Conservation (phyloP, 305 asterid genomes). For the Rubia occidens region DNA sequence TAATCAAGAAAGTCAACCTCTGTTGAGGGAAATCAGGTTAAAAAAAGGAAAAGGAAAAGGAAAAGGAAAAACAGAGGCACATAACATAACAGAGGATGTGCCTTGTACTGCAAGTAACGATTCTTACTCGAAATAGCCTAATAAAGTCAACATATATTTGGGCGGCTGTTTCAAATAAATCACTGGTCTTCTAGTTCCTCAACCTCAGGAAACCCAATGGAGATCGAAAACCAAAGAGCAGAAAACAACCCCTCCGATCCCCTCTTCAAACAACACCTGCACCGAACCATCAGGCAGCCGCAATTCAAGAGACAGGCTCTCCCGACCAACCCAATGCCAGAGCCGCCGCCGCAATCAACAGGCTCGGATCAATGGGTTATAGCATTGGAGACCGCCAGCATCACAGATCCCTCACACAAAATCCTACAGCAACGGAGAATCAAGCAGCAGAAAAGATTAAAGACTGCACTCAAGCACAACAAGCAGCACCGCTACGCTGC, state of each 20-base stretch:
- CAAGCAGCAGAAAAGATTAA: not conserved
- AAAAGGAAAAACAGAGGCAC: too few relatives aligned
- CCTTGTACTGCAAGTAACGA: not conserved
- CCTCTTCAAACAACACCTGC: too few relatives aligned
- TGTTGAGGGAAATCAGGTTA: too few relatives aligned
- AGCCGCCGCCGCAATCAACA: not conserved
- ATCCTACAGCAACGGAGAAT: not conserved
- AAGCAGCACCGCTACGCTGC: not conserved
- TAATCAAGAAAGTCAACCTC: not conserved
- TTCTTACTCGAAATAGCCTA: not conserved
- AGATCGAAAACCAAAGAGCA: too few relatives aligned
- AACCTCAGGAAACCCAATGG: too few relatives aligned
- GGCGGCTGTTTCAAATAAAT: not conserved
- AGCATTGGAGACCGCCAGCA: not conserved
- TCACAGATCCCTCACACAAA: not conserved
- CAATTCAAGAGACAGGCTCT: not conserved
- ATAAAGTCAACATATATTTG: not conserved
- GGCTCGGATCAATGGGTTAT: not conserved
- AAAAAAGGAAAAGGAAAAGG: too few relatives aligned
- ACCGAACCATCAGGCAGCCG: too few relatives aligned
- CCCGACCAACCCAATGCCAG: not conserved
- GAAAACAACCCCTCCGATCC: too few relatives aligned
- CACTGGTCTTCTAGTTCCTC: too few relatives aligned
- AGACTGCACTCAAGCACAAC: slow-evolving; percentile 2
- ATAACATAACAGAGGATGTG: not conserved